These are phyloP conservation scores for Apiospora phragmitis DNA, from an alignment of 2,329 filamentous ascomycete species.

Conservation along the genomic window DNA sequence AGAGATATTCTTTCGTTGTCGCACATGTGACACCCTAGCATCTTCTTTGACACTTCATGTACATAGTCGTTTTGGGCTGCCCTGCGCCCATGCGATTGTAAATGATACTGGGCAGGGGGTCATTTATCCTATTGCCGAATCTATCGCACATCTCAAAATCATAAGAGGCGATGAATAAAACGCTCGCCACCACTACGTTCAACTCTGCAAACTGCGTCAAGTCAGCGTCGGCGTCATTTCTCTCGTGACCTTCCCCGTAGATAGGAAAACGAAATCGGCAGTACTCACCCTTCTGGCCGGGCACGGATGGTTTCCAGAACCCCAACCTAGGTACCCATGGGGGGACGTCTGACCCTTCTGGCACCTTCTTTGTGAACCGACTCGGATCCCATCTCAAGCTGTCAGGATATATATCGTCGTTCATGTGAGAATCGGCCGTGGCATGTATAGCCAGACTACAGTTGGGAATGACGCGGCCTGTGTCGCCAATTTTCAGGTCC, in stretches of 20 bases:
- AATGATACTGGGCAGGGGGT: not conserved
- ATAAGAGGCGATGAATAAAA: conserved; percentile 10
- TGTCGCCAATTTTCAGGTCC: conserved; percentile 1
- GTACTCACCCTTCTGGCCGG: conserved; percentile 7
- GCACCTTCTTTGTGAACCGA: not conserved
- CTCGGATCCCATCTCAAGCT: conserved; percentile 4
- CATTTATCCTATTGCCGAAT: not conserved
- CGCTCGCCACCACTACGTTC: conserved; percentile 11
- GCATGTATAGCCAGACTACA: conserved; percentile 10
- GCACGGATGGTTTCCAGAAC: conserved; percentile 11
- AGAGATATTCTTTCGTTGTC: no score
- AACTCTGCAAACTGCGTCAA: conserved; percentile 8
- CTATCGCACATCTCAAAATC: conserved; percentile 9
- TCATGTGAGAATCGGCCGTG: conserved; percentile 12
- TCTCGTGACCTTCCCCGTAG: no score
- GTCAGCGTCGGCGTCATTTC: not conserved
- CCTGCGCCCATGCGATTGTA: not conserved
- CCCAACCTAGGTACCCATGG: conserved; percentile 12
- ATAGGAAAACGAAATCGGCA: not conserved
- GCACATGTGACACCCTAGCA: not conserved
- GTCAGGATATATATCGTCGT: not conserved
- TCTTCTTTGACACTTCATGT: not conserved
- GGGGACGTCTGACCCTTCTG: conserved; percentile 1
- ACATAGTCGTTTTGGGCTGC: not conserved
- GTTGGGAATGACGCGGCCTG: not conserved